phyloP scores from a whole-genome alignment of 176 grass and related monocot genomes.

The Metroxylon sagu region DNA sequence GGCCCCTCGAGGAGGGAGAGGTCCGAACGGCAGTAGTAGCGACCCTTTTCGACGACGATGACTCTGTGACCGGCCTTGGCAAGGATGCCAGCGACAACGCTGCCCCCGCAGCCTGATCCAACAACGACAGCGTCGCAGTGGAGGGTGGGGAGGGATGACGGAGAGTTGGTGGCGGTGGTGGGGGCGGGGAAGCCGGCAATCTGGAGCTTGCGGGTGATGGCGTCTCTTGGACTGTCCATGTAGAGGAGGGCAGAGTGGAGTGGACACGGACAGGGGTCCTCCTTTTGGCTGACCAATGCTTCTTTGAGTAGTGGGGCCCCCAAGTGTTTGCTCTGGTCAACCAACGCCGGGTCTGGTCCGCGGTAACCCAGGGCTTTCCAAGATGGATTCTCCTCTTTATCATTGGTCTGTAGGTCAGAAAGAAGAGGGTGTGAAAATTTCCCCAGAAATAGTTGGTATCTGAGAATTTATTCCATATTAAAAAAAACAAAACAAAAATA shows the following conservation, averaged over 20 bases:
- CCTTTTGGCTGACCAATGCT: not conserved
- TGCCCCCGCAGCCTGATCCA: conserved; percentile 12
- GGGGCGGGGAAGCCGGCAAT: not conserved
- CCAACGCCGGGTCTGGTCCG: conserved; percentile 18
- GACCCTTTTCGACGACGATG: conserved; percentile 17
- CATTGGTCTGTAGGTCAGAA: not conserved
- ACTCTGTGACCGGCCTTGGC: conserved; percentile 17
- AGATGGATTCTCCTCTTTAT: not conserved
- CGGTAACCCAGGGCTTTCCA: conserved; percentile 15
- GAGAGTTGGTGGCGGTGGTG: not conserved
- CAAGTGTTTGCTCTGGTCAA: not conserved
- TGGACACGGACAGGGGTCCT: not conserved
- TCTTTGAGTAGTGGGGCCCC: too few relatives aligned
- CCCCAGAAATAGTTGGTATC: too few relatives aligned
- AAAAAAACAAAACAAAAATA: not conserved
- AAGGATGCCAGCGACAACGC: conserved; percentile 15
- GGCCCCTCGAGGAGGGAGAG: conserved; percentile 23
- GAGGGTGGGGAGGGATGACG: not conserved
- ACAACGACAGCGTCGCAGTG: conserved; percentile 8
- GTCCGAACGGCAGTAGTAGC: not conserved
- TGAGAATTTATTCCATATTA: too few relatives aligned
- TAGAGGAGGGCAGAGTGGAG: conserved; percentile 2
- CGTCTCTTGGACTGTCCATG: conserved; percentile 3
- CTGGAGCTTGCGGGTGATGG: not conserved
- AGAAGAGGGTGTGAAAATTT: not conserved